phyloP scores from a whole-genome alignment of 208 protist genomes.

The Acanthamoeba royreba region DNA sequence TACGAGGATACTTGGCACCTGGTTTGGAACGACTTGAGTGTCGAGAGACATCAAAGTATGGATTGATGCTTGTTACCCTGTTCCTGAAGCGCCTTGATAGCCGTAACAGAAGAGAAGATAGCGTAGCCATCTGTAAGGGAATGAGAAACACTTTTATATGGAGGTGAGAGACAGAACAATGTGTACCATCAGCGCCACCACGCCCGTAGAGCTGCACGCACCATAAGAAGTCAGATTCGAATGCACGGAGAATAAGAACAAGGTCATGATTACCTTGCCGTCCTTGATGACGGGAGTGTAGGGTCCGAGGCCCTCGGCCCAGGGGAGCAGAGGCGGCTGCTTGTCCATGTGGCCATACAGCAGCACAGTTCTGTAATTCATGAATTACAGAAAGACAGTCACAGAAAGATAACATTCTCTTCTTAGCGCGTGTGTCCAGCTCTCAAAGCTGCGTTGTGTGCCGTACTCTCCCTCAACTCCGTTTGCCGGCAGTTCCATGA shows the following conservation, averaged over 20 bases:
- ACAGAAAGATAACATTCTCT: slow-evolving; percentile 79
- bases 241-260: not conserved
- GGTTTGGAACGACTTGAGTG: too few species aligned
- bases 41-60: too few species aligned
- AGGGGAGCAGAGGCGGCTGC: slow-evolving; percentile 91
- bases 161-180: not conserved
- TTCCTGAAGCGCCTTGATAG: slow-evolving; percentile 53
- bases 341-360: slow-evolving; percentile 97
- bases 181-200: slow-evolving; percentile 60
- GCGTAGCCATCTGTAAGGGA: slow-evolving; percentile 21
- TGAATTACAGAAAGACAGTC: slow-evolving; percentile 70
- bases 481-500: not conserved
- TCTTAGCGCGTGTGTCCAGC: too few species aligned
- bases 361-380: slow-evolving; percentile 73
- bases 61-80: too few species aligned
- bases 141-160: not conserved
- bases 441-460: too few species aligned
- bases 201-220: slow-evolving; percentile 59
- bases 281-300: slow-evolving; percentile 61
- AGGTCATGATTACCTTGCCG: slow-evolving; percentile 46
- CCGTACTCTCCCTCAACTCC: not conserved
- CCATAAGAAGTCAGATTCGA: not conserved
- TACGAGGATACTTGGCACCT: not conserved
- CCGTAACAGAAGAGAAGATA: slow-evolving; percentile 50
- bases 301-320: slow-evolving; percentile 82